Base-by-base conservation (phyloP, 140 eudicot species). In the Senecio squalidus region DNA sequence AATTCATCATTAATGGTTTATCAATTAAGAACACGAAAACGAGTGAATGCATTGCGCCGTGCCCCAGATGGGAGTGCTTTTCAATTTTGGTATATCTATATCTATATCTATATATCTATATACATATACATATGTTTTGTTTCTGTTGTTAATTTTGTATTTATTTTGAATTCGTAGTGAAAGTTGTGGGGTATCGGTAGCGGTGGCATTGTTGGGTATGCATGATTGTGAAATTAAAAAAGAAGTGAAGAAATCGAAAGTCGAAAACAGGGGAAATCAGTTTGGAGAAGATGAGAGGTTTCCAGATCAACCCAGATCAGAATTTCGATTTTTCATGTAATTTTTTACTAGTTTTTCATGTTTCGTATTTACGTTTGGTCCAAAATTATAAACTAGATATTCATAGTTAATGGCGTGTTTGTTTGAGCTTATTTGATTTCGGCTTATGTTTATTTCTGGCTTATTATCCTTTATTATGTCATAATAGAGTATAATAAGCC, bases 51-150 rank as follows among this genome's bases (percentile, higher is more conserved):
- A 17, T 38, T 66, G 62, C 85, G 52, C 28, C 94, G 94, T 53
- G 94, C 72, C 55, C 89, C 89, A 16, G 83, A 84, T 54, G 94
- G 89, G 36, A 84, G 94, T 44, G 94, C 89, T 54, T 84, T 81
- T 68, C 74, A 69, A 61, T 65, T 33, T 24, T 84, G 94, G 89
- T 84, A 76, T 27, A 21, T 61, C 56, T 62, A 8, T 36, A 28
- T 28, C 17, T 33, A 22, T 43, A 17, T 52, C 13, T 25, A 26
- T 57, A 8, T 24, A 9, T 38, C 22, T 8, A 11, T 47, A 17
- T 29, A 71, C 43, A 14, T 18, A 13, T 7, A 52, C 34, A 20
- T 21, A 3, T 28, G 23, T 20, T 18, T 38, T 7, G 9, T 2
- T 38, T 7, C 11, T 38, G 13, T 5, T 44, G 23, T 44, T 8